phyloP scores from a whole-genome alignment of 2,329 filamentous ascomycete species.

The Cryphonectria naterciae region DNA sequence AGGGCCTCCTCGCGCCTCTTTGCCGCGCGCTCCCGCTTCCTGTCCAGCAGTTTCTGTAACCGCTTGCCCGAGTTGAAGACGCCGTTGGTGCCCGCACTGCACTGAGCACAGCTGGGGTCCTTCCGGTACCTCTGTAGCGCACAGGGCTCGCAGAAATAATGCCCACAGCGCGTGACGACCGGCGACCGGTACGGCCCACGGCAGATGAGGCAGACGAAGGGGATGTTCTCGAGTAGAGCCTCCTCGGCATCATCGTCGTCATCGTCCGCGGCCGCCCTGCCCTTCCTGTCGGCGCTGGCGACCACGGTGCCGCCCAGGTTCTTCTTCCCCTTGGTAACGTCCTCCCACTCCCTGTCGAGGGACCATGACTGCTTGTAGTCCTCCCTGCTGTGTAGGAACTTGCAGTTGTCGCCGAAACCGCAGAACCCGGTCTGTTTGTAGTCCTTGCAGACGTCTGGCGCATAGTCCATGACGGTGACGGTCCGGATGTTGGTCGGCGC shows the following conservation, averaged over 20 bases:
- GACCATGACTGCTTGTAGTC: constrained; percentile 94
- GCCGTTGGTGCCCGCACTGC: constrained; percentile 81
- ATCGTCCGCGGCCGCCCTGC: constrained; percentile 26
- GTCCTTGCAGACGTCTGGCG: constrained; percentile 93
- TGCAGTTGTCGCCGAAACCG: constrained; percentile 74
- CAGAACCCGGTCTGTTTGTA: constrained; percentile 61
- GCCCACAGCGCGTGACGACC: constrained; percentile 85
- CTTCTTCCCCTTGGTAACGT: constrained; percentile 72
- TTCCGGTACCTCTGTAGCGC: constrained; percentile 85
- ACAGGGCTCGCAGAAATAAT: constrained; percentile 94
- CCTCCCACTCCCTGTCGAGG: constrained; percentile 92
- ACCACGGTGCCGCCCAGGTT: constrained; percentile 63
- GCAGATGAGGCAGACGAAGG: constrained; percentile 89
- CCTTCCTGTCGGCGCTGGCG: constrained; percentile 59
- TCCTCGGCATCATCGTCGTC: constrained; percentile 62
- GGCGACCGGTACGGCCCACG: constrained; percentile 77
- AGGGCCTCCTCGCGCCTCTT: constrained; percentile 59
- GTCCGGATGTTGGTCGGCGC: constrained; percentile 87
- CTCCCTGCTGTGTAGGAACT: constrained; percentile 75
- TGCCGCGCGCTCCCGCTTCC: constrained; percentile 66
- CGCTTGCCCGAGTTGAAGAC: constrained; percentile 89
- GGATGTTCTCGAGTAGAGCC: constrained; percentile 78
- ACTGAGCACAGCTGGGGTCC: constrained; percentile 84
- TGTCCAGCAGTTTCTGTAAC: constrained; percentile 77
- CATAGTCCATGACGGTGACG: constrained; percentile 87